These are phyloP conservation scores for Tetrahymena elliotti DNA, from an alignment of 73 alveolate genomes.

Conservation along the genomic window DNA sequence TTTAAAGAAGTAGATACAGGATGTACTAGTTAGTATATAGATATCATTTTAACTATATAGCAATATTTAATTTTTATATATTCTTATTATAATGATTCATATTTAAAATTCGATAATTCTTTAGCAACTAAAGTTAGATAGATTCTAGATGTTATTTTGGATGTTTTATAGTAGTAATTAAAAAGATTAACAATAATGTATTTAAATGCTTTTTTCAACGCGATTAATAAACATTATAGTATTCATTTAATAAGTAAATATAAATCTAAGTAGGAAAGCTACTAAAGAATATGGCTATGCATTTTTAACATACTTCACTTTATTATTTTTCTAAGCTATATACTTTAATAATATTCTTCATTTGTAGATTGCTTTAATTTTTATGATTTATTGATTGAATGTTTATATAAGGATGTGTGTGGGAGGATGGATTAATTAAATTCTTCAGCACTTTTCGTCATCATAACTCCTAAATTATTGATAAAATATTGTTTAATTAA, in stretches of 20 bases:
- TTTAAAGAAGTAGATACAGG: not conserved
- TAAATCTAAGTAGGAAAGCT: not conserved
- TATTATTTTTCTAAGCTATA: not conserved
- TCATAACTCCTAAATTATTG: conserved; percentile 18
- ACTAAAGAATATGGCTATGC: not conserved
- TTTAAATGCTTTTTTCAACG: not conserved
- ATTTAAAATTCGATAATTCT: not conserved
- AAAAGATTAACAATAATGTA: not conserved
- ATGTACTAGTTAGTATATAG: not conserved
- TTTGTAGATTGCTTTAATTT: not conserved
- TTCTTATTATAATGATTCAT: not conserved
- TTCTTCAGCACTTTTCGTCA: conserved; percentile 44
- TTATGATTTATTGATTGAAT: not conserved
- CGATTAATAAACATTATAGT: not conserved
- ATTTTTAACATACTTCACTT: not conserved
- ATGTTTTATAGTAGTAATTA: not conserved
- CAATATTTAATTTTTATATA: not conserved
- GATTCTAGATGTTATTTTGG: not conserved
- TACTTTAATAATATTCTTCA: not conserved
- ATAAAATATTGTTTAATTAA: not conserved
- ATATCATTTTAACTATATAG: not conserved
- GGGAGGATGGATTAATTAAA: not conserved
- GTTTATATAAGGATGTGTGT: not conserved
- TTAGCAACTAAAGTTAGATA: not conserved
- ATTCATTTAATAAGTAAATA: not conserved